Percentiles rank a stretch among this genome's conserved stretches.
These are phyloP conservation scores for Eutypa lata DNA, from an alignment of 2,329 filamentous ascomycete genomes.

Conservation along the genomic window DNA sequence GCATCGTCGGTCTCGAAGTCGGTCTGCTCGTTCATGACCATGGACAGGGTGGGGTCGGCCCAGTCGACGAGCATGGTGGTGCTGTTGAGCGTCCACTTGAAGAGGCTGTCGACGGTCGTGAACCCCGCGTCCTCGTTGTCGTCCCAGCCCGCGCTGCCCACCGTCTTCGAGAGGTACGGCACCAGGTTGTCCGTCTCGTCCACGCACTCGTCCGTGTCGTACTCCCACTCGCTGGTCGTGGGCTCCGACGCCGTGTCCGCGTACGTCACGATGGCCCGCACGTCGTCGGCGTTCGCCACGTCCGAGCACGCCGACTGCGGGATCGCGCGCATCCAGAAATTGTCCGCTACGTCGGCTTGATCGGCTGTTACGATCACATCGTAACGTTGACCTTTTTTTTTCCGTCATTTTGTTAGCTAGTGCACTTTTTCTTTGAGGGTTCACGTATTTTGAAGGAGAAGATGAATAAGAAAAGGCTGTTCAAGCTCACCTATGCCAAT, in stretches of 20 bases:
- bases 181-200: slow-evolving; percentile 31
- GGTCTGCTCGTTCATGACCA: slow-evolving; percentile 23
- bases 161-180: slow-evolving; percentile 32
- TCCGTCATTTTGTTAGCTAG: slow-evolving; percentile 7
- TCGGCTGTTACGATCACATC: slow-evolving; percentile 44
- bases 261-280: slow-evolving; percentile 48
- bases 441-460: no score
- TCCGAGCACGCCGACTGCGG: slow-evolving; percentile 39
- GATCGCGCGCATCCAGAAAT: slow-evolving; percentile 49
- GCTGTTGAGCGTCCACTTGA: slow-evolving; percentile 48
- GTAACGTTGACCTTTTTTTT: slow-evolving; percentile 36
- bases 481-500: slow-evolving; percentile 21
- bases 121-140: slow-evolving; percentile 24
- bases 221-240: slow-evolving; percentile 13
- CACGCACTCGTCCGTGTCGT: slow-evolving; percentile 24
- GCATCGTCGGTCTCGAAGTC: slow-evolving; percentile 25
- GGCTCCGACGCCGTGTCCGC: slow-evolving; percentile 19
- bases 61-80: slow-evolving; percentile 46
- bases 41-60: slow-evolving; percentile 40
- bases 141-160: slow-evolving; percentile 22
- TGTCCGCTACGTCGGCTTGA: slow-evolving; percentile 25
- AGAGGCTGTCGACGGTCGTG: slow-evolving; percentile 27
- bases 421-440: no score
- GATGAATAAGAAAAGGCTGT: no score
- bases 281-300: slow-evolving; percentile 38